phyloP scores from a whole-genome alignment of 139 green algal genomes.

The Picochlorum sp. region DNA sequence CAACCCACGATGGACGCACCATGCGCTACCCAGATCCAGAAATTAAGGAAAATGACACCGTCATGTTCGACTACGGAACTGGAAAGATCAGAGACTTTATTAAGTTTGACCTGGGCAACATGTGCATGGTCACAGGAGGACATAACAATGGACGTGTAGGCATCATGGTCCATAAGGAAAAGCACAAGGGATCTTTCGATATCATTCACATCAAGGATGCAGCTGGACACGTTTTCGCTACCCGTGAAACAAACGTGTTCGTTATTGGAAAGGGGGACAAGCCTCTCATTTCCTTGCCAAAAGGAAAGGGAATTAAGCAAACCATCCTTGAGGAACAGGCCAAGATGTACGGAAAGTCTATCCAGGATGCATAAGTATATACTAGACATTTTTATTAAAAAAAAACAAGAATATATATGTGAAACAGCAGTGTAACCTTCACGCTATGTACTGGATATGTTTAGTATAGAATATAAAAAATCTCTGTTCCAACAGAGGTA shows the following conservation, averaged over 20 bases:
- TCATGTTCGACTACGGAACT: conserved; percentile 95
- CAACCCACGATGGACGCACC: conserved; percentile 93
- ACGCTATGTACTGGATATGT: too few relatives aligned
- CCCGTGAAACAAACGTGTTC: conserved; percentile 90
- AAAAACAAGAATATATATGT: too few relatives aligned
- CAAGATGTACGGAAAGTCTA: conserved; percentile 59
- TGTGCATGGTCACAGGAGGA: conserved; percentile 86
- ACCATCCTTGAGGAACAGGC: conserved; percentile 96
- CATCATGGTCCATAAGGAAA: conserved; percentile 86
- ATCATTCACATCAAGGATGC: conserved; percentile 95
- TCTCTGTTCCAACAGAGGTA: too few relatives aligned
- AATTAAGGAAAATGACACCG: conserved; percentile 89
- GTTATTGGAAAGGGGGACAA: conserved; percentile 95
- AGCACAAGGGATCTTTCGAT: conserved; percentile 91
- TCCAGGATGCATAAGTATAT: background rate
- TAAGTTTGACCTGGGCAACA: conserved; percentile 95
- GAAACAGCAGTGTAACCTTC: too few relatives aligned
- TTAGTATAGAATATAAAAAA: too few relatives aligned
- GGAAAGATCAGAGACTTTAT: conserved; percentile 92
- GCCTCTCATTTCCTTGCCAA: conserved; percentile 91
- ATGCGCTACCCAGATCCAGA: conserved; percentile 97
- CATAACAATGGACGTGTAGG: conserved; percentile 90
- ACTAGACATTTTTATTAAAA: too few relatives aligned
- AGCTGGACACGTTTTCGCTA: conserved; percentile 89
- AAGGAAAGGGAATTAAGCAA: conserved; percentile 94